Evolutionary conservation across 768 basidiomycete species (phyloP), one percentile per base, ranked within the genome.

Genomic region (Suillus clintonianus): DNA sequence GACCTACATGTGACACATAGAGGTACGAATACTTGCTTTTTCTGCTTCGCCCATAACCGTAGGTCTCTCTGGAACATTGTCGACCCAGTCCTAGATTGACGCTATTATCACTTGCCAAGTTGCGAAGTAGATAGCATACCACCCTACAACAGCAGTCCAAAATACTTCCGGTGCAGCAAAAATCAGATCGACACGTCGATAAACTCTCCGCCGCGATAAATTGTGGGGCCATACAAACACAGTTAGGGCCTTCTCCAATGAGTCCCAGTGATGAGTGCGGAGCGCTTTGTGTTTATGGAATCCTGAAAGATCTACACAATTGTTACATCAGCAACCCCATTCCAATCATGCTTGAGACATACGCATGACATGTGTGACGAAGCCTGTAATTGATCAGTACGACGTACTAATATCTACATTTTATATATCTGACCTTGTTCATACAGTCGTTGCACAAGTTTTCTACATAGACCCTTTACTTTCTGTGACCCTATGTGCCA

Each of bases 51-150:
- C 85, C 88, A 91, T 15, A 85, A 76, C 65, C 92, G 82, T 57
- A 97, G 74, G 75, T 97, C 95, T 32, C 94, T 80, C 74, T 97
- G 86, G 72, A 97, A 97, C 87, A 94, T 90, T 65, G 85, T 93
- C 5, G 91, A 95, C 1, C 95, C 95, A 6, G 89, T 90, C 91
- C 91, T 92, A 64, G 24, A 61, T 39, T 30, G 42, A 6, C 15
- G 34, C 5, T 53, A 19, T 2, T 14, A 42, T 22, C 6, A 51
- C 24, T 22, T 56, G 42, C 19, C 27, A 30, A 51, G 27, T 27
- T 27, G 27, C 2, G 22, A 27, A 50, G 24, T 42, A 15, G 36
- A 36, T 27, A 8, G 32, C 79, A 66, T 58, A 90, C 95, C 95
- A 98, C 59, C 96, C 95, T 32, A 94, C 82, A 1, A 97, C 86